A percentile compares a stretch with the other conserved stretches of the same genome.
Conservation (phyloP, 129 eudicot species). For the Artemisia tridentata region DNA sequence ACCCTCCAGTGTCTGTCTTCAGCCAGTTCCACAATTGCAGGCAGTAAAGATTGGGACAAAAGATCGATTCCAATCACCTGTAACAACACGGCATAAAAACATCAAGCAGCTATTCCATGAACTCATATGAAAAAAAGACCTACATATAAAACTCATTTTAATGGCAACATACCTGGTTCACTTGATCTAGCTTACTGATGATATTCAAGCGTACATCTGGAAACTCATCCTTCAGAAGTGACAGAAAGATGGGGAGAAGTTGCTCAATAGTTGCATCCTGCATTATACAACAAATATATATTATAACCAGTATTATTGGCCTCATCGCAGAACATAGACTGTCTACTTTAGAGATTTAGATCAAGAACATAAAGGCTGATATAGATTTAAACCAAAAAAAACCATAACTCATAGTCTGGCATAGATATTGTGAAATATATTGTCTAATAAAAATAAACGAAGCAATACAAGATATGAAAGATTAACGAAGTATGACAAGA, state of each 20-base stretch:
- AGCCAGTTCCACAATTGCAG: conserved; percentile 99
- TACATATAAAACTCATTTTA: not conserved
- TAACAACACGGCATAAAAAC: not conserved
- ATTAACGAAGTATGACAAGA: too few relatives aligned
- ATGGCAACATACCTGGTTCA: conserved; percentile 69
- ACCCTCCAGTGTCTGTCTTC: conserved; percentile 99
- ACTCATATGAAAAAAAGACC: conserved; percentile 7
- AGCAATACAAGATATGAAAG: too few relatives aligned
- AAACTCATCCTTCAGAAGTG: conserved; percentile 93
- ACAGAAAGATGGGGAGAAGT: conserved; percentile 94
- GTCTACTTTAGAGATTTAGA: not conserved
- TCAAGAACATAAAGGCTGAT: not conserved
- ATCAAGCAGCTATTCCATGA: not conserved
- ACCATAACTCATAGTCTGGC: not conserved
- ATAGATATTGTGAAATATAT: too few relatives aligned
- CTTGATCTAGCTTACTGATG: conserved; percentile 98
- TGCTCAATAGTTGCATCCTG: conserved; percentile 99
- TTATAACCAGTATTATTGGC: not conserved
- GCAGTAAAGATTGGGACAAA: conserved; percentile 84
- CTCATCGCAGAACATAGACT: not conserved
- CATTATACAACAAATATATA: conserved; percentile 14
- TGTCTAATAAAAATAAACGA: too few relatives aligned
- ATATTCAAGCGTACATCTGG: conserved; percentile 99
- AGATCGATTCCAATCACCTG: conserved; percentile 99
- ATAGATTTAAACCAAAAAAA: not conserved